Evolutionary conservation across 2,329 filamentous ascomycete genomes (phyloP), one percentile per base, ranked within the genome.

Genomic region (Scedosporium minutisporum): DNA sequence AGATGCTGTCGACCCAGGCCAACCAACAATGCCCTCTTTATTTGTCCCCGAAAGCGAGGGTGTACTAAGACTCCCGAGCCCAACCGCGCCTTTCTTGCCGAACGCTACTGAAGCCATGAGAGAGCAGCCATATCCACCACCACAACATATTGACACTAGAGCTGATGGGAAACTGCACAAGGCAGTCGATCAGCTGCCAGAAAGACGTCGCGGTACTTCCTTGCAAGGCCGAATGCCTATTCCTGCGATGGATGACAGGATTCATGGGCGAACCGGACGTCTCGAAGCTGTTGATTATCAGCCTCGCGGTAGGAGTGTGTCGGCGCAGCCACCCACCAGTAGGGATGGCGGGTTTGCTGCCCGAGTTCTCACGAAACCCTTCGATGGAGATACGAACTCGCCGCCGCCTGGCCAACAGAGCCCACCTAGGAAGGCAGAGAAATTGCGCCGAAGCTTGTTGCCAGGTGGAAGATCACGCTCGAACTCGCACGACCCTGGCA

Each of bases 401-500:
- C 21, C 21, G 14, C 21, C 21, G 10, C 27, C 12, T 25, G n/a
- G 33, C 6, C 33, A 58, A 29, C 61, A 51, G 48, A 18, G 6
- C 6, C 61, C 55, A 16, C 14, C 53, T 10, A 58, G 53, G 41
- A 62, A 38, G 53, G 38, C 53, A 14, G 61, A 62, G 55, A 62
- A 62, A 41, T 63, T 80, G n/a, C 76, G 81, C 29, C 77, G 75
- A 68, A 84, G 80, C 66, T 85, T 81, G 81, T 72, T 86, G 57
- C 78, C 80, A 0, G 80, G 81, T 18, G 74, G 73, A 23, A 72
- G 80, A 63, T 82, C 81, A 33, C 77, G 82, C 60, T 81, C 82
- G 12, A 79, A 77, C 63, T 85, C 83, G 5, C 62, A 70, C 9
- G 74, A 76, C 23, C 68, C 63, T 12, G 62, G 65, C 4, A 29